A percentile compares a stretch with the other conserved stretches of the same genome.
Conservation (phyloP, 345 rosid genomes). For the Erucastrum elatum region DNA sequence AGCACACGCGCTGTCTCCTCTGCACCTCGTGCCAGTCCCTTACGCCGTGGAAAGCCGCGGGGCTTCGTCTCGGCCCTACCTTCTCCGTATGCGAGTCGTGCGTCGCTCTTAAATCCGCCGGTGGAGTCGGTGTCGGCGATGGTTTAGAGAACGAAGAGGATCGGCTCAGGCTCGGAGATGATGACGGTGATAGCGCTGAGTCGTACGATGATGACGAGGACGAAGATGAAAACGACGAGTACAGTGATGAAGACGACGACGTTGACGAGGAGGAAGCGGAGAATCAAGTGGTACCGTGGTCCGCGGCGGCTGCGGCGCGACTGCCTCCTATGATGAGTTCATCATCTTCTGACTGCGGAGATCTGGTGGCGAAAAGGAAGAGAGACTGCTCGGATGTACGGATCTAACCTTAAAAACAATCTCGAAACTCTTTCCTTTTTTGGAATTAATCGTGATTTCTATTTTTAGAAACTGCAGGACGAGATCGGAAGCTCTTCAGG, state of each 20-base stretch:
- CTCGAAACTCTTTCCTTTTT: not conserved
- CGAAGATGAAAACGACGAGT: conserved; percentile 27
- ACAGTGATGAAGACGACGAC: conserved; percentile 35
- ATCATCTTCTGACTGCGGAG: conserved; percentile 42
- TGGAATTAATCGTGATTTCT: not conserved
- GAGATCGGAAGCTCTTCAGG: conserved; percentile 54
- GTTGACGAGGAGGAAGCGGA: conserved; percentile 47
- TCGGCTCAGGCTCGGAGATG: not conserved
- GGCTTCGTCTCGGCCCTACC: conserved; percentile 52
- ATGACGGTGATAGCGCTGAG: conserved; percentile 15
- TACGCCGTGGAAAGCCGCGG: conserved; percentile 82
- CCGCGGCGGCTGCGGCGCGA: conserved; percentile 33
- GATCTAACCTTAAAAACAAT: not conserved
- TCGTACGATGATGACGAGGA: conserved; percentile 38
- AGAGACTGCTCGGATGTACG: conserved; percentile 64
- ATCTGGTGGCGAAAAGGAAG: conserved; percentile 43
- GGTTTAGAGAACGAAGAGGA: not conserved
- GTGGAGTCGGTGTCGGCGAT: not conserved
- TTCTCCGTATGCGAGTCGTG: conserved; percentile 70
- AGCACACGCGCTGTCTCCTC: conserved; percentile 76
- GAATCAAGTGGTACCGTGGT: conserved; percentile 64
- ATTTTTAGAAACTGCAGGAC: conserved; percentile 42
- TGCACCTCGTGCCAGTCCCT: conserved; percentile 72
- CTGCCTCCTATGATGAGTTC: conserved; percentile 46
- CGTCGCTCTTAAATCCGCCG: conserved; percentile 27